phyloP scores from a whole-genome alignment of 2,329 filamentous ascomycete species.

The Ceratocystis diversiconidia region DNA sequence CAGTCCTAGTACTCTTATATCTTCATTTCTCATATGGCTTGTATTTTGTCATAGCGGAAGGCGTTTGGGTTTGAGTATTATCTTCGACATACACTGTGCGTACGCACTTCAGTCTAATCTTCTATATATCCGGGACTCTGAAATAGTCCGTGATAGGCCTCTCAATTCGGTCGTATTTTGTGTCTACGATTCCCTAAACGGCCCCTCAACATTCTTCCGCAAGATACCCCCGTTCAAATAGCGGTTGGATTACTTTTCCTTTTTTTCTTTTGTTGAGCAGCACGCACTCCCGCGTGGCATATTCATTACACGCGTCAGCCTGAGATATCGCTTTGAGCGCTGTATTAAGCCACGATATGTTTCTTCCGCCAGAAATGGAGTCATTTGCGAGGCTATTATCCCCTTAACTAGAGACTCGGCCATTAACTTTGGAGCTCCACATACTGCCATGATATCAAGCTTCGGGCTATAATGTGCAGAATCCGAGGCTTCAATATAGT shows the following conservation, averaged over 20 bases:
- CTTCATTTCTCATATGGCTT: constrained; percentile 19
- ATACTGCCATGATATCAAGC: neutral
- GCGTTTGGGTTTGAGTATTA: constrained; percentile 38
- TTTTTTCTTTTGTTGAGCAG: neutral
- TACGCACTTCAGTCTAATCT: constrained; percentile 39
- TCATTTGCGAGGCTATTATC: neutral
- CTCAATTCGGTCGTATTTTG: neutral
- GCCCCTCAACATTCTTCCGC: neutral
- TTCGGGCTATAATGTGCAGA: neutral
- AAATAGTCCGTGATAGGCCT: constrained; percentile 3
- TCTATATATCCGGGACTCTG: constrained; percentile 27
- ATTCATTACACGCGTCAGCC: too few species aligned
- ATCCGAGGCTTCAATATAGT: neutral
- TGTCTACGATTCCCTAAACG: neutral
- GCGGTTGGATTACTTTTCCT: neutral
- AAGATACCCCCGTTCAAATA: constrained; percentile 2
- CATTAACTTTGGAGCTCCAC: neutral
- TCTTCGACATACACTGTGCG: constrained; percentile 31
- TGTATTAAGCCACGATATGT: neutral
- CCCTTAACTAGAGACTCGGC: neutral
- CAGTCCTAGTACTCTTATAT: constrained; percentile 10
- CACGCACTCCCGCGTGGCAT: neutral
- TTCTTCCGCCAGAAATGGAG: neutral
- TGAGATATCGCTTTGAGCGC: neutral
- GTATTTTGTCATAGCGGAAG: constrained; percentile 37